Base-by-base conservation (phyloP, 2,329 filamentous ascomycete species). In the Incumbomyces delicatus region DNA sequence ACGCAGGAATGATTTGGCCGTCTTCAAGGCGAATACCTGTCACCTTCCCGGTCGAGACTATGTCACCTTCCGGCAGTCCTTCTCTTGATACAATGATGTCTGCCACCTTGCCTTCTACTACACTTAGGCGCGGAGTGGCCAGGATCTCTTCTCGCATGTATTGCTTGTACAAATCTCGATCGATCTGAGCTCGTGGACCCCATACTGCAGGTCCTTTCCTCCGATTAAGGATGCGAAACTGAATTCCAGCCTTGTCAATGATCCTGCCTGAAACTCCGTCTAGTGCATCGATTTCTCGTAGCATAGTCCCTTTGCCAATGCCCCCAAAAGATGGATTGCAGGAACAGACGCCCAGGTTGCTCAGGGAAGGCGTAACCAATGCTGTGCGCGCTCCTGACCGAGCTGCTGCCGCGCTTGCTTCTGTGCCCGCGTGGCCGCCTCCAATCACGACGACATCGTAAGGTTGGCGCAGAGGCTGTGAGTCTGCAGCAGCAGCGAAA, bases 281-380 rank as follows among this genome's bases (percentile, higher is more conserved):
- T 50, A 98, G 73, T 0, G 92, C 92, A 69, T 98, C 92, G 29
- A 98, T 83, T 66, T 98, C 92, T 35, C 90, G 82, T 42, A 98
- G 72, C 72, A 98, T 95, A 8, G 87, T 96, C 13, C 92, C 92
- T 64, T 98, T 98, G 37, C 92, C 92, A 57, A 98, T 96, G n/a
- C 92, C 92, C 33, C 92, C 92, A 61, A 98, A 94, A 53, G 87
- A 94, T 1, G 90, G 90, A 63, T 96, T 96, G 69, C 90, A 96
- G 31, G 89, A 95, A 69, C 90, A 96, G 27, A 92, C 87, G 46
- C 90, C 90, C 16, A 96, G 80, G 58, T 95, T 95, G 49, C 89
- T 82, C 48, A 87, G 66, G 50, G 85, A 87, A 2, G 90, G 92
- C 1, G 92, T 98, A 41, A 98, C 75, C 55, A 98, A 77, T 1